These are phyloP conservation scores for Hygrophorus pudorinus DNA, from an alignment of 768 basidiomycete species.

Conservation along the genomic window DNA sequence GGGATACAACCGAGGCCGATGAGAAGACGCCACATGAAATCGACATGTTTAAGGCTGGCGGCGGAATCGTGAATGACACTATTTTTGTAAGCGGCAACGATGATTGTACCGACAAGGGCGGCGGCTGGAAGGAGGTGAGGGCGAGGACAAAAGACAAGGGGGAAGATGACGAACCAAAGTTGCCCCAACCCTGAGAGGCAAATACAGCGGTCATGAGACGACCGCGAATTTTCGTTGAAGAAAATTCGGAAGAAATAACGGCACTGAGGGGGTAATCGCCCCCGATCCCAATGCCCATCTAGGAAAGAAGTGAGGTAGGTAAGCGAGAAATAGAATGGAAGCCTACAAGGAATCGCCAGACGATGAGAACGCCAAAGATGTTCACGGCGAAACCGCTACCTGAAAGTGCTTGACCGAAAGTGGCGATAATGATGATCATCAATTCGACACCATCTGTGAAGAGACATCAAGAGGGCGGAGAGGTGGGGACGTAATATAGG, in stretches of 20 bases:
- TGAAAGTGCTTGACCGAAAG: slow-evolving; percentile 71
- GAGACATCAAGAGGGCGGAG: neutral
- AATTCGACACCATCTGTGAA: slow-evolving; percentile 56
- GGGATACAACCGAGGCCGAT: slow-evolving; percentile 86
- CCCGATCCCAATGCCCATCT: slow-evolving; percentile 79
- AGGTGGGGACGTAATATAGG: neutral
- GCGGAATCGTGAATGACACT: slow-evolving; percentile 33
- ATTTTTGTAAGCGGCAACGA: slow-evolving; percentile 60
- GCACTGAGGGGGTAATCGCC: slow-evolving; percentile 84
- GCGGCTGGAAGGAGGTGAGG: slow-evolving; percentile 32
- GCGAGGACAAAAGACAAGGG: neutral
- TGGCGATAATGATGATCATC: slow-evolving; percentile 73
- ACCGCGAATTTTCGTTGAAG: slow-evolving; percentile 65
- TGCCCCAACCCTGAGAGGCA: slow-evolving; percentile 81
- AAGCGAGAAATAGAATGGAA: neutral
- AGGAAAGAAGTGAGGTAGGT: neutral
- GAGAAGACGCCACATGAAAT: slow-evolving; percentile 78
- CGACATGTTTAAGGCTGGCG: slow-evolving; percentile 40
- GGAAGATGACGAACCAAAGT: slow-evolving; percentile 44
- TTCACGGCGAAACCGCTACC: slow-evolving; percentile 55
- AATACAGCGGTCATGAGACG: slow-evolving; percentile 88
- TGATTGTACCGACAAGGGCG: slow-evolving; percentile 53
- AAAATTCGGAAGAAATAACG: slow-evolving; percentile 85
- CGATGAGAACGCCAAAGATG: slow-evolving; percentile 67
- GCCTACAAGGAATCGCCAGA: slow-evolving; percentile 71